A percentile compares a stretch with the other conserved stretches of the same genome.
phyloP scores from a whole-genome alignment of 2,329 filamentous ascomycete species.

The Colletotrichum chlorophyti region DNA sequence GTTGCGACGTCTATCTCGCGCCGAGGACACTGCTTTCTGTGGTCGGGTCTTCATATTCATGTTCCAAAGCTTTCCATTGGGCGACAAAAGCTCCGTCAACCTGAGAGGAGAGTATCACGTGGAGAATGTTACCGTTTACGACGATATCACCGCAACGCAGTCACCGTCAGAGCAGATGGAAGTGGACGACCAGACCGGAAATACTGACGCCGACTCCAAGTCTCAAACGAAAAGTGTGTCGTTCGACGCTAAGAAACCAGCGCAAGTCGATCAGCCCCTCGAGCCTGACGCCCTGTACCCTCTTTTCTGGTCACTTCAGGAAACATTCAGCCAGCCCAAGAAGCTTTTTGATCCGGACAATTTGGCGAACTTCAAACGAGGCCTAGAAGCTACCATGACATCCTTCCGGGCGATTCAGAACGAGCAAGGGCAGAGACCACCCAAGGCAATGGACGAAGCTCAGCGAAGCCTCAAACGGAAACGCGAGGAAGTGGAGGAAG shows the following conservation, averaged over 20 bases:
- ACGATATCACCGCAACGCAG: constrained; percentile 55
- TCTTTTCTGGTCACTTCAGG: constrained; percentile 91
- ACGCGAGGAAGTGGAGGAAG: constrained; percentile 56
- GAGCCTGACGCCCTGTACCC: constrained; percentile 82
- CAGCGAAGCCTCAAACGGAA: constrained; percentile 77
- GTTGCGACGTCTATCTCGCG: constrained; percentile 89
- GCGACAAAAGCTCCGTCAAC: constrained; percentile 97
- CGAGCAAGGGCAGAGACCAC: constrained; percentile 50
- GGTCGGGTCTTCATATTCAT: constrained; percentile 98
- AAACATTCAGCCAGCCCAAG: constrained; percentile 90
- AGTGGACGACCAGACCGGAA: constrained; percentile 60
- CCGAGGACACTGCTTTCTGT: constrained; percentile 96
- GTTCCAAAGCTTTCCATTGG: constrained; percentile 96
- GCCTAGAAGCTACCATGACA: constrained; percentile 70
- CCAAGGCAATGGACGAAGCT: constrained; percentile 67
- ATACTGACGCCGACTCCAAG: constrained; percentile 40
- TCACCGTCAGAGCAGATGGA: constrained; percentile 66
- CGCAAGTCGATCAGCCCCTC: constrained; percentile 55
- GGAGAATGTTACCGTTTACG: constrained; percentile 90
- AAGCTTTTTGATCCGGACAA: constrained; percentile 76
- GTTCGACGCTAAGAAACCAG: constrained; percentile 50
- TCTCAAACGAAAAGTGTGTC: constrained; percentile 50
- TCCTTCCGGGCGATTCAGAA: constrained; percentile 60
- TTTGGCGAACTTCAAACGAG: constrained; percentile 82
- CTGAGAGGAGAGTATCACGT: constrained; percentile 93